Conservation (phyloP, 1,284 basidiomycete genomes). For the Rhodofomes roseus region DNA sequence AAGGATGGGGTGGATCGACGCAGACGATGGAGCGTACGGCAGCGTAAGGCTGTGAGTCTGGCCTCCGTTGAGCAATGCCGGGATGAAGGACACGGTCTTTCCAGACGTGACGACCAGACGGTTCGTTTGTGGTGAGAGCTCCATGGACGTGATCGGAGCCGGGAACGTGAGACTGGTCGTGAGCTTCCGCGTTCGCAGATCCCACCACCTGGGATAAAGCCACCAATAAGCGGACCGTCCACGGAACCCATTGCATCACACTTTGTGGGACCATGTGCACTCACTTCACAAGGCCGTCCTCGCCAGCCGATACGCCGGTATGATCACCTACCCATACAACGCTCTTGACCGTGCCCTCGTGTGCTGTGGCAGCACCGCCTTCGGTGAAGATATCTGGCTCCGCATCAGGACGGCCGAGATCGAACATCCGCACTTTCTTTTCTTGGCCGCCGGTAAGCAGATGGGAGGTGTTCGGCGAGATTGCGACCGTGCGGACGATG, state of each 20-base stretch:
- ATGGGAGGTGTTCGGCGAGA: slow-evolving; percentile 65
- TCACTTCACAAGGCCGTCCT: slow-evolving; percentile 89
- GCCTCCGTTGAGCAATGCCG: slow-evolving; percentile 53
- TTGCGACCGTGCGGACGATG: slow-evolving; percentile 93
- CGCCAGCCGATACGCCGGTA: slow-evolving; percentile 85
- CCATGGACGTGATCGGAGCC: slow-evolving; percentile 90
- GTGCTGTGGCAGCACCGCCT: slow-evolving; percentile 52
- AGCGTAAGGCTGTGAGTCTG: slow-evolving; percentile 68
- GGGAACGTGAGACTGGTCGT: slow-evolving; percentile 73
- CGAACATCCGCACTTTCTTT: slow-evolving; percentile 95
- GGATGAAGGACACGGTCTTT: slow-evolving; percentile 87
- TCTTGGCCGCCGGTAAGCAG: slow-evolving; percentile 95
- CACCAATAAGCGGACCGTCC: not conserved
- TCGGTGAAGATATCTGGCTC: slow-evolving; percentile 80
- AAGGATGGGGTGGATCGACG: slow-evolving; percentile 86
- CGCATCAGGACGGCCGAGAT: slow-evolving; percentile 80
- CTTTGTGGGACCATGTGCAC: slow-evolving; percentile 21
- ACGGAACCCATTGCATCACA: not conserved
- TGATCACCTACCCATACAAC: slow-evolving; percentile 91
- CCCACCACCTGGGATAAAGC: slow-evolving; percentile 84
- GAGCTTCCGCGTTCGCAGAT: slow-evolving; percentile 74
- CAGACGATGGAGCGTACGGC: slow-evolving; percentile 84
- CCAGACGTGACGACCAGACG: slow-evolving; percentile 89
- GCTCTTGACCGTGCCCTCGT: slow-evolving; percentile 89
- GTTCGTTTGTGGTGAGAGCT: slow-evolving; percentile 81